Conservation (phyloP, 768 basidiomycete species). For the Suillus ampliporus region DNA sequence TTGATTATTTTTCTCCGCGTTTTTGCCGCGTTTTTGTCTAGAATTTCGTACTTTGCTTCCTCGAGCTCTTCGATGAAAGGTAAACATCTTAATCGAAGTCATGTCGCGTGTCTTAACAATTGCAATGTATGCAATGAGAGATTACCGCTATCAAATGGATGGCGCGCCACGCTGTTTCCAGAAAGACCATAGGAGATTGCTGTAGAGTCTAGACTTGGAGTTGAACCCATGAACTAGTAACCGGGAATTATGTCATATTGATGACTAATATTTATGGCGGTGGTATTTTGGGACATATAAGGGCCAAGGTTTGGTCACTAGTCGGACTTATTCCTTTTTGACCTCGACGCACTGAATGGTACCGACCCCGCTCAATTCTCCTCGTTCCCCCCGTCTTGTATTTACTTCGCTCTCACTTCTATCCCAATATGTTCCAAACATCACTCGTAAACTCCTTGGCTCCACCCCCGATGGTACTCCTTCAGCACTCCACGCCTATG, state of each 20-base stretch:
- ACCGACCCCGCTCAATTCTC: slow-evolving; percentile 37
- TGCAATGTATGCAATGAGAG: neutral
- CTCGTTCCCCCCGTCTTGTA: slow-evolving; percentile 50
- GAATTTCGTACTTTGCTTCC: no score
- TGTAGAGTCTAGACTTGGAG: no score
- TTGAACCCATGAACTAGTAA: no score
- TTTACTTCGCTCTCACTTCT: slow-evolving; percentile 49
- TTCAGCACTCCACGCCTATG: slow-evolving; percentile 30
- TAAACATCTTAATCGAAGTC: no score
- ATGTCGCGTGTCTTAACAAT: no score
- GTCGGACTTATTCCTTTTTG: neutral
- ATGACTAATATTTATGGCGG: slow-evolving; percentile 1
- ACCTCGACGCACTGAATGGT: slow-evolving; percentile 40
- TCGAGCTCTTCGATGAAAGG: no score
- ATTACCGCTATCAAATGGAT: neutral
- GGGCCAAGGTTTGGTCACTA: neutral
- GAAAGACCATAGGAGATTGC: no score
- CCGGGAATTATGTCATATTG: neutral
- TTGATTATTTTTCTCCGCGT: no score
- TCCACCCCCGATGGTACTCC: slow-evolving; percentile 9
- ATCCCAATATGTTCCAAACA: slow-evolving; percentile 50
- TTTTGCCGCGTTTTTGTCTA: no score
- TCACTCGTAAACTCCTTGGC: slow-evolving; percentile 34
- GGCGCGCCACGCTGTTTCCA: neutral
- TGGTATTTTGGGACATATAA: slow-evolving; percentile 4